Conservation (phyloP, 371 early-diverging fungal species). For the Lichtheimia ornata region DNA sequence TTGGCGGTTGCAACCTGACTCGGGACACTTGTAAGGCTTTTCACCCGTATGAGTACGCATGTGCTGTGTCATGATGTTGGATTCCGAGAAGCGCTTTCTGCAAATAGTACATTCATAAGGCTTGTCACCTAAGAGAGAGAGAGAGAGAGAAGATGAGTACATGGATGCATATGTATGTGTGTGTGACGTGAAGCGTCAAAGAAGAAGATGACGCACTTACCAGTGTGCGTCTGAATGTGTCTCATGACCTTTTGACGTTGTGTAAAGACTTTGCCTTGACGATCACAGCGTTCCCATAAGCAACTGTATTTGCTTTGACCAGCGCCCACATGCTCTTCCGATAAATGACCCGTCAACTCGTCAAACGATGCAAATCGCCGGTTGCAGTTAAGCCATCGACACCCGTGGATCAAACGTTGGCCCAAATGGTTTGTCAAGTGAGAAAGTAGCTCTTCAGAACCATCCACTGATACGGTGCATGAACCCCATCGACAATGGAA, state of each 20-base stretch:
- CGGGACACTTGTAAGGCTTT: slow-evolving; percentile 80
- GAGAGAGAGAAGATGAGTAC: background rate
- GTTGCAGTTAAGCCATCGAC: slow-evolving; percentile 64
- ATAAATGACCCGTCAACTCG: slow-evolving; percentile 71
- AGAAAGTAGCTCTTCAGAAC: slow-evolving; percentile 61
- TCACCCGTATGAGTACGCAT: slow-evolving; percentile 87
- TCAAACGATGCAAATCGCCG: slow-evolving; percentile 62
- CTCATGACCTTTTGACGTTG: slow-evolving; percentile 85
- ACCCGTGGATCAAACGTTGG: slow-evolving; percentile 43
- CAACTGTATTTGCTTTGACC: slow-evolving; percentile 79
- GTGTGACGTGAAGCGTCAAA: slow-evolving; percentile 15
- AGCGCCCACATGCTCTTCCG: slow-evolving; percentile 73
- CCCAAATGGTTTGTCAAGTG: slow-evolving; percentile 70
- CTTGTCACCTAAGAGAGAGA: slow-evolving; percentile 62
- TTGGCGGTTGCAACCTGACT: slow-evolving; percentile 64
- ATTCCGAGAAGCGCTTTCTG: slow-evolving; percentile 81
- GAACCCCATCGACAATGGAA: slow-evolving; percentile 77
- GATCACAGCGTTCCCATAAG: slow-evolving; percentile 74
- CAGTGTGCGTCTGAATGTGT: slow-evolving; percentile 83
- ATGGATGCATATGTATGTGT: background rate
- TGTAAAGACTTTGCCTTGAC: slow-evolving; percentile 66
- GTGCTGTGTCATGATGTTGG: slow-evolving; percentile 81
- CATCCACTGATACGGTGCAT: slow-evolving; percentile 60
- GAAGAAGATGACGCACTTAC: slow-evolving; percentile 12
- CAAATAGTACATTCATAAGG: slow-evolving; percentile 83